Percentiles rank a stretch among this genome's conserved stretches.
phyloP scores from a whole-genome alignment of 129 eudicot species.

The Tagetes erecta region DNA sequence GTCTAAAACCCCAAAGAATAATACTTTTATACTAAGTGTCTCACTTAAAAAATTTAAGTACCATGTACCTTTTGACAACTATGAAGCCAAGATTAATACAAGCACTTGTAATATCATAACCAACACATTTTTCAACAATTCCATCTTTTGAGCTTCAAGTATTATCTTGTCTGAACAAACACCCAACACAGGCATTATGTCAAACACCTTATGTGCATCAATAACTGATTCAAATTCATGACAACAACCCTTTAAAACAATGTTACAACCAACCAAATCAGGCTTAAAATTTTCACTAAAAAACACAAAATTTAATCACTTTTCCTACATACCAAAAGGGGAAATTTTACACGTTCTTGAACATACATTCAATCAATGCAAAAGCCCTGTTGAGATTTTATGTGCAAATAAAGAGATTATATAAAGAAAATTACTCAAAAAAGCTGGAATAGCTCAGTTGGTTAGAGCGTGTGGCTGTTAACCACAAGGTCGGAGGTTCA shows the following conservation, averaged over 20 bases:
- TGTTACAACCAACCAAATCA: not conserved
- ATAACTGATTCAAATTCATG: not conserved
- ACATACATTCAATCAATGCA: not conserved
- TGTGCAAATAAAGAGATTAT: no score
- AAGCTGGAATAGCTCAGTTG: slow-evolving; percentile 99
- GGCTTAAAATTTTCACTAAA: not conserved
- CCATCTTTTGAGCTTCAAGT: not conserved
- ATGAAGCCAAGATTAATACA: not conserved
- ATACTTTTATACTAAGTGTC: no score
- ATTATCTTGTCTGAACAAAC: not conserved
- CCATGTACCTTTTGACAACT: not conserved
- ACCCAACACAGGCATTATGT: not conserved
- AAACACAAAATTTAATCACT: no score
- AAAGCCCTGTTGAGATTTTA: no score
- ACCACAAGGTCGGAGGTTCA: slow-evolving; percentile 99
- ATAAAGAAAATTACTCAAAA: no score
- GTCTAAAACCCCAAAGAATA: no score
- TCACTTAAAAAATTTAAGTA: no score
- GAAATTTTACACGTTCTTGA: not conserved
- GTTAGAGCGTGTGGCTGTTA: slow-evolving; percentile 99
- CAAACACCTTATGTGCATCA: not conserved
- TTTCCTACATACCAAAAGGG: not conserved
- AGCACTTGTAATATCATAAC: not conserved
- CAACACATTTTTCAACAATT: not conserved
- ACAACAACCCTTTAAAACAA: not conserved